Conservation (phyloP, 2,329 filamentous ascomycete genomes). For the Periglandula ipomoeae region DNA sequence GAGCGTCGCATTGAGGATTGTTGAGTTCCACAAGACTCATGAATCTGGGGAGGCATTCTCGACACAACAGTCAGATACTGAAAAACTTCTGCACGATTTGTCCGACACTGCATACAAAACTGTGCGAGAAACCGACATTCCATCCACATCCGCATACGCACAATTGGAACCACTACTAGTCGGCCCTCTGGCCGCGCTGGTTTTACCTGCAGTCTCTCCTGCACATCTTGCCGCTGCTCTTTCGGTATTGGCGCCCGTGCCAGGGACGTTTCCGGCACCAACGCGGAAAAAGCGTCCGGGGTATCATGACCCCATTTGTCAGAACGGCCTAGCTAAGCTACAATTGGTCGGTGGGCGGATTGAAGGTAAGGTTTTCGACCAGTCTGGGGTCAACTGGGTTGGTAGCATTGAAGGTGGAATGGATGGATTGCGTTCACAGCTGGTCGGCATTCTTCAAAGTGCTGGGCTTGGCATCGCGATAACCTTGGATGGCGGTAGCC, state of each 20-base stretch:
- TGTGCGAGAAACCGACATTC: slow-evolving; percentile 28
- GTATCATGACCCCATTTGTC: slow-evolving; percentile 71
- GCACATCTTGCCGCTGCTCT: slow-evolving; percentile 75
- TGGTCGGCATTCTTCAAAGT: slow-evolving; percentile 72
- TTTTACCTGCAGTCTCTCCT: slow-evolving; percentile 75
- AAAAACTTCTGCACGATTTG: slow-evolving; percentile 39
- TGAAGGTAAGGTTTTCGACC: slow-evolving; percentile 77
- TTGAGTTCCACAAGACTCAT: slow-evolving; percentile 67
- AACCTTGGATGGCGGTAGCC: slow-evolving; percentile 70
- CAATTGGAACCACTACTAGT: slow-evolving; percentile 67
- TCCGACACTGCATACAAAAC: slow-evolving; percentile 43
- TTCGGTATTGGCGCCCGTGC: slow-evolving; percentile 63
- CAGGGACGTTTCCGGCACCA: slow-evolving; percentile 68
- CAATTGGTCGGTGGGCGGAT: slow-evolving; percentile 78
- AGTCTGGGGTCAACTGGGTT: slow-evolving; percentile 55
- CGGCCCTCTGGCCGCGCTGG: slow-evolving; percentile 71
- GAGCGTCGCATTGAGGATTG: slow-evolving; percentile 70
- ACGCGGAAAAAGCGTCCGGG: slow-evolving; percentile 65
- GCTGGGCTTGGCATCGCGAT: slow-evolving; percentile 69
- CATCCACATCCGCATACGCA: slow-evolving; percentile 34
- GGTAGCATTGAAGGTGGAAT: slow-evolving; percentile 74
- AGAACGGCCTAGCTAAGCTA: slow-evolving; percentile 77
- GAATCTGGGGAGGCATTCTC: slow-evolving; percentile 24
- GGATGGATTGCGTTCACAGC: slow-evolving; percentile 69
- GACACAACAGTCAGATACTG: slow-evolving; percentile 20